phyloP scores from a whole-genome alignment of 106 monocot genomes.

The Acanthochlamys bracteata region DNA sequence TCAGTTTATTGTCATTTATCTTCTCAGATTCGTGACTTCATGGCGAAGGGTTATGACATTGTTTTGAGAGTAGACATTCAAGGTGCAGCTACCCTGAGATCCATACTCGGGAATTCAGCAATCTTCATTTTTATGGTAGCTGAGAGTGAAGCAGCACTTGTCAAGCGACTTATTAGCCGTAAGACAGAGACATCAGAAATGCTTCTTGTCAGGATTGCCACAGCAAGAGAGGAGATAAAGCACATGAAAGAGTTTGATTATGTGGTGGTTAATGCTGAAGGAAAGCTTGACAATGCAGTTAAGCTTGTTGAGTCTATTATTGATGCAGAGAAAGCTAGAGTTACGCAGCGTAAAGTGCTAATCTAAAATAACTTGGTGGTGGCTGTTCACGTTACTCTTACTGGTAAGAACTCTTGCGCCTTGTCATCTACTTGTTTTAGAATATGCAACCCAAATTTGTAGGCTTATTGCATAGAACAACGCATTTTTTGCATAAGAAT shows the following conservation, averaged over 20 bases:
- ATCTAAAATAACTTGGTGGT: constrained; percentile 18
- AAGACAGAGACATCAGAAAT: constrained; percentile 84
- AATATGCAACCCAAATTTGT: no score
- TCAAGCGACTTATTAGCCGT: constrained; percentile 68
- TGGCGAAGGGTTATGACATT: constrained; percentile 91
- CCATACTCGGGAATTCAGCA: constrained; percentile 76
- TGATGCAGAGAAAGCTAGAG: constrained; percentile 84
- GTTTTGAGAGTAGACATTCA: constrained; percentile 93
- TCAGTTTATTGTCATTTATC: neutral
- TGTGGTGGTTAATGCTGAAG: constrained; percentile 83
- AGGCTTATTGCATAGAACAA: no score
- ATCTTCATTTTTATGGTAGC: constrained; percentile 89
- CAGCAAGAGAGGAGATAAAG: constrained; percentile 76
- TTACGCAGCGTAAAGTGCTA: constrained; percentile 26
- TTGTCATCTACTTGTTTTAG: no score
- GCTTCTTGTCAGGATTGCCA: constrained; percentile 91
- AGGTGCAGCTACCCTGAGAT: constrained; percentile 82
- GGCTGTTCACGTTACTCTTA: no score
- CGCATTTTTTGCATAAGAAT: no score
- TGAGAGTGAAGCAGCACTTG: constrained; percentile 81
- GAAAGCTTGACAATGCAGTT: constrained; percentile 72
- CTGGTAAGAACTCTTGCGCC: no score
- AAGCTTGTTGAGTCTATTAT: constrained; percentile 81
- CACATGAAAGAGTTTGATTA: constrained; percentile 75
- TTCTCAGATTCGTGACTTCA: constrained; percentile 81